phyloP scores from a whole-genome alignment of 495 filamentous ascomycete species.

The Trichoderma virens region DNA sequence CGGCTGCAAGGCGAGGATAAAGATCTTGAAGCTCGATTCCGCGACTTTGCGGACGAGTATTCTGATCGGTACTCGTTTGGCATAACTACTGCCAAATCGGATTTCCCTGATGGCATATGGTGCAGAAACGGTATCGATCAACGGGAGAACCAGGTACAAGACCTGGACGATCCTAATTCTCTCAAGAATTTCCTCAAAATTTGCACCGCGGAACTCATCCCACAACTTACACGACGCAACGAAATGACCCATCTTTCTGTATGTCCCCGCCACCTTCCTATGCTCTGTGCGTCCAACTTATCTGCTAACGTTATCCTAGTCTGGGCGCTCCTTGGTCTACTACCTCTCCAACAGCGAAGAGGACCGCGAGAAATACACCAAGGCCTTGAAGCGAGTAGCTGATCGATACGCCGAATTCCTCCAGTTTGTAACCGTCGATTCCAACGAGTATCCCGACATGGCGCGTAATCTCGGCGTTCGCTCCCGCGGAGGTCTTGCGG shows the following conservation, averaged over 20 bases:
- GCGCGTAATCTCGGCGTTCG: constrained; percentile 30
- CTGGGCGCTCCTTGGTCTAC: constrained; percentile 38
- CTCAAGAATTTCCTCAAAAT: constrained; percentile 30
- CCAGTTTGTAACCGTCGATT: constrained; percentile 38
- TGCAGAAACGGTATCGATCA: constrained; percentile 36
- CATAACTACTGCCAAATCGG: constrained; percentile 12
- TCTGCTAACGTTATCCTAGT: constrained; percentile 18
- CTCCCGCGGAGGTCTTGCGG: constrained; percentile 25
- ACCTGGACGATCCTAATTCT: constrained; percentile 20
- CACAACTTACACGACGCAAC: constrained; percentile 36
- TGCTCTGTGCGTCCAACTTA: neutral
- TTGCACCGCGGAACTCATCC: constrained; percentile 31
- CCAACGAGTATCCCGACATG: constrained; percentile 40
- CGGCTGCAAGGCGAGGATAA: constrained; percentile 23
- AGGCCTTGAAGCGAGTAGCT: constrained; percentile 32
- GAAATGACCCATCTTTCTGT: constrained; percentile 36
- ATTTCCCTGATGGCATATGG: constrained; percentile 20
- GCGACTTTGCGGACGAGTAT: constrained; percentile 25
- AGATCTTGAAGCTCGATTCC: constrained; percentile 17
- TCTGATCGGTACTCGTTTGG: constrained; percentile 37
- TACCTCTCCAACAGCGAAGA: constrained; percentile 27
- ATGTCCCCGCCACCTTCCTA: constrained; percentile 7
- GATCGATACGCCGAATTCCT: constrained; percentile 42
- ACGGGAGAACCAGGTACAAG: constrained; percentile 25
- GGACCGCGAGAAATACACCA: constrained; percentile 24